Evolutionary conservation across 2,329 filamentous ascomycete species (phyloP), one percentile per base, ranked within the genome.

Genomic region (Botrytis deweyae): DNA sequence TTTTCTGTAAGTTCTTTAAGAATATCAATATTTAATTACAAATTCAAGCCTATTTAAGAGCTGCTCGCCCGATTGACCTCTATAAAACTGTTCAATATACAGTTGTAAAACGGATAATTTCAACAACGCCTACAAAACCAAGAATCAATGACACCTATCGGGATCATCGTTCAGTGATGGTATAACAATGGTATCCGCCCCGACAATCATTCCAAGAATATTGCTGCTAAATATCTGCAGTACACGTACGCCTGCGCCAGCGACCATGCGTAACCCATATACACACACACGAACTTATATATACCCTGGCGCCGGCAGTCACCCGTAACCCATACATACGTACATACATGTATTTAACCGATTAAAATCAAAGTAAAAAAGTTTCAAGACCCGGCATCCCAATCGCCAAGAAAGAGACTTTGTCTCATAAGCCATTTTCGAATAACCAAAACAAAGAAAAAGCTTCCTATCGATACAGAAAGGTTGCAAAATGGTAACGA

Each of bases 101-200:
- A 58, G 40, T 22, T n/a, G 38, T 58, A 38, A 33, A n/a, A 10
- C 18, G 66, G 52, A 68, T 58, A 58, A 58, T 33, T 33, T 69
- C 66, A 40, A 25, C 18, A 40, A 25, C 18, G 52, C 49, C 29
- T 22, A 66, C n/a, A 42, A 72, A 64, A 72, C 64, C 16, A 66
- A 66, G 29, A 71, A 61, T 49, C 22, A 64, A 64, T 64, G 61
- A 52, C 38, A 40, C 49, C 38, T 18, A 14, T 59, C 63, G 20
- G 44, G 29, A 58, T 49, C 46, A 25, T 68, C 65, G 65, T 68
- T 49, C 33, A 68, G 52, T 18, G 40, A 36, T 67, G 65, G 33
- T 67, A 68, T 68, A 68, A 68, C 36, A 68, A 58, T 68, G 33
- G 46, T 55, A 68, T 68, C 65, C 49, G 25, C 46, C 65, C 65